phyloP scores from a whole-genome alignment of 2,329 filamentous ascomycete genomes.

The Elsinoe batatas region DNA sequence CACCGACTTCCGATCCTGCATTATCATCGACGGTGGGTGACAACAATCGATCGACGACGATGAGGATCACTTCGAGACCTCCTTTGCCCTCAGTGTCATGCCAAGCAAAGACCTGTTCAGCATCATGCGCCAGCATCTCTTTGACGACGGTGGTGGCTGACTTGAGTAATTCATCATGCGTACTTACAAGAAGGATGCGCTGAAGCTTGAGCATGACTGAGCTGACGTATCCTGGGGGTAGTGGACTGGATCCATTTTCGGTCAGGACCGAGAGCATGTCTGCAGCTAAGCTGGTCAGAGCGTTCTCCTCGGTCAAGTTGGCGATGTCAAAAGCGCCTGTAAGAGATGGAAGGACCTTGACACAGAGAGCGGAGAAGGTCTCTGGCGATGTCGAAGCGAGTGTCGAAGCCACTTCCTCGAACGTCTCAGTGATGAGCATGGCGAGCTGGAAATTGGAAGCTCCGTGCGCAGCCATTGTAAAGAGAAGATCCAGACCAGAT shows the following conservation, averaged over 20 bases:
- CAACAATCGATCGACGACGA: slow-evolving; percentile 85
- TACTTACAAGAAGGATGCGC: slow-evolving; percentile 67
- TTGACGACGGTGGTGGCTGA: slow-evolving; percentile 79
- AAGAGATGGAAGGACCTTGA: slow-evolving; percentile 77
- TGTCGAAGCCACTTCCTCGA: slow-evolving; percentile 71
- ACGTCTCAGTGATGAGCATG: slow-evolving; percentile 77
- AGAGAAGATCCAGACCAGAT: slow-evolving; percentile 71
- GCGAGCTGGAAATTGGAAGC: slow-evolving; percentile 86
- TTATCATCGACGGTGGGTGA: slow-evolving; percentile 80
- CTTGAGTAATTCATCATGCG: slow-evolving; percentile 80
- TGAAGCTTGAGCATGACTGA: slow-evolving; percentile 81
- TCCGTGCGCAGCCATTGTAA: slow-evolving; percentile 78
- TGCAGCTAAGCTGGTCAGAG: slow-evolving; percentile 74
- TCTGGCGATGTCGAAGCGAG: slow-evolving; percentile 56
- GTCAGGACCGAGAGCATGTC: slow-evolving; percentile 74
- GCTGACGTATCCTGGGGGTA: slow-evolving; percentile 77
- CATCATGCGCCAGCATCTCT: slow-evolving; percentile 81
- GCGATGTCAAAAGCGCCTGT: slow-evolving; percentile 85
- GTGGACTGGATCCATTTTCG: slow-evolving; percentile 71
- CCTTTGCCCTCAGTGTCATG: slow-evolving; percentile 67
- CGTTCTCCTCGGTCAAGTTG: slow-evolving; percentile 72
- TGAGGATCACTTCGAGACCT: slow-evolving; percentile 77
- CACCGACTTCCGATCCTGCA: slow-evolving; percentile 89
- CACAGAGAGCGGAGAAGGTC: slow-evolving; percentile 67
- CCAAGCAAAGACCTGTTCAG: slow-evolving; percentile 82